Base-by-base conservation (phyloP, 495 filamentous ascomycete species). In the Evansstolkia leycettana region DNA sequence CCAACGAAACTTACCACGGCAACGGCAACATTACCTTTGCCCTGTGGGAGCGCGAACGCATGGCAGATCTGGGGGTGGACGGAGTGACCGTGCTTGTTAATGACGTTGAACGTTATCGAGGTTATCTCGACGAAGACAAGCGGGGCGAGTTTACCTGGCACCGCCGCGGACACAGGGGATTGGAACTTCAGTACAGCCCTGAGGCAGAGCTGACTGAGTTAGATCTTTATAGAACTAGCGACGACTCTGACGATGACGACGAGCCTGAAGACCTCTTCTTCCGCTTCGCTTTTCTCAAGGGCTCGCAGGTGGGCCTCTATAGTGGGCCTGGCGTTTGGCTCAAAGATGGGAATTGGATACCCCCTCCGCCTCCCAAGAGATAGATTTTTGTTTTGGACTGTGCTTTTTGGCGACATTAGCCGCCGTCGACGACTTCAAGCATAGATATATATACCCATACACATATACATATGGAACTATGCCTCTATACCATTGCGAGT, bases 71-170 rank as follows among this genome's bases (percentile, higher is more conserved):
- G 38, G 86, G 83, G 2, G 72, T 96, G 32, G 76, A 93, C 47
- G 90, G 89, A 0, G 66, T 96, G 12, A 89, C 83, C 40, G 75
- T 95, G 12, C 59, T 98, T 0, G 80, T 98, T 16, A 94, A 98
- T 49, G 90, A 98, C 41, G 90, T 98, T 0, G 90, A 98, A 55
- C 64, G 88, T 38, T 89, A 75, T 56, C 59, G 78, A 7, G 70
- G 69, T 5, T 86, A 72, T 39, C 38, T 68, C 2, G 67, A 70
- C 32, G 67, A 72, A 34, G 61, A 65, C 36, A 42, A 51, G 19
- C 31, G 25, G 5, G 62, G 63, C 3, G 58, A 63, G 33, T 67
- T 67, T 25, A 65, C 57, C 13, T 67, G 63, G 63, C 60, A 60
- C 34, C 61, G 63, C 9, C 61, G 61, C 42, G 63, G 63, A 9